Conservation (phyloP, 2,329 filamentous ascomycete species). For the Calonectria pteridis region DNA sequence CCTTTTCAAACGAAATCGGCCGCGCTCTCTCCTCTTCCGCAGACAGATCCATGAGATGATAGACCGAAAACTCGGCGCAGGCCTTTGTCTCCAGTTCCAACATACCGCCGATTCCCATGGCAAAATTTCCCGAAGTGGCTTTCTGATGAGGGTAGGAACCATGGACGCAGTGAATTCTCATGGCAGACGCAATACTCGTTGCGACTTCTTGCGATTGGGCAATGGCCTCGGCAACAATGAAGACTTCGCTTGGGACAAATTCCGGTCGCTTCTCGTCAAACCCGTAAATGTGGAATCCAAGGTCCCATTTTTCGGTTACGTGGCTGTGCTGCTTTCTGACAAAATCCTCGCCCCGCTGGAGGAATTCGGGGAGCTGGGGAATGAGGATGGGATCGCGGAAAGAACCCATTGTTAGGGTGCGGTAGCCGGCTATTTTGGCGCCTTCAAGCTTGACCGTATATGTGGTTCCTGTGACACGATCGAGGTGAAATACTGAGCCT, state of each 20-base stretch:
- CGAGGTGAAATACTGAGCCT: not conserved
- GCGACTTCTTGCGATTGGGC: not conserved
- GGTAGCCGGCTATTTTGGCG: not conserved
- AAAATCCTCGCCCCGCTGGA: not conserved
- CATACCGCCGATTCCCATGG: constrained; percentile 9
- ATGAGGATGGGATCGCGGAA: constrained; percentile 13
- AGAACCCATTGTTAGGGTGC: constrained; percentile 6
- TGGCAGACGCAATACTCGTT: not conserved
- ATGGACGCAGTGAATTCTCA: not conserved
- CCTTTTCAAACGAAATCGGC: not conserved
- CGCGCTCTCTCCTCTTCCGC: not conserved
- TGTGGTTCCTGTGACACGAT: not conserved
- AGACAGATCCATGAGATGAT: constrained; percentile 10
- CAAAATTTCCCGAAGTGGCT: not conserved
- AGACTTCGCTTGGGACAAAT: not conserved
- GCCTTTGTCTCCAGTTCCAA: constrained; percentile 2
- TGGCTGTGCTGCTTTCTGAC: not conserved
- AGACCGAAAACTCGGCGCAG: constrained; percentile 9
- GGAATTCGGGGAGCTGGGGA: constrained; percentile 2
- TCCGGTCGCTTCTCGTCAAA: constrained; percentile 3
- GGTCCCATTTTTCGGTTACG: not conserved
- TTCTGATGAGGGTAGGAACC: not conserved
- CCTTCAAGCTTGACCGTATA: constrained; percentile 6
- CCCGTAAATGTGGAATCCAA: constrained; percentile 3
- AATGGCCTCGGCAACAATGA: not conserved